Percentiles rank a stretch among this genome's conserved stretches.
Conservation (phyloP, 83 land plant genomes). For the Thuja plicata region DNA sequence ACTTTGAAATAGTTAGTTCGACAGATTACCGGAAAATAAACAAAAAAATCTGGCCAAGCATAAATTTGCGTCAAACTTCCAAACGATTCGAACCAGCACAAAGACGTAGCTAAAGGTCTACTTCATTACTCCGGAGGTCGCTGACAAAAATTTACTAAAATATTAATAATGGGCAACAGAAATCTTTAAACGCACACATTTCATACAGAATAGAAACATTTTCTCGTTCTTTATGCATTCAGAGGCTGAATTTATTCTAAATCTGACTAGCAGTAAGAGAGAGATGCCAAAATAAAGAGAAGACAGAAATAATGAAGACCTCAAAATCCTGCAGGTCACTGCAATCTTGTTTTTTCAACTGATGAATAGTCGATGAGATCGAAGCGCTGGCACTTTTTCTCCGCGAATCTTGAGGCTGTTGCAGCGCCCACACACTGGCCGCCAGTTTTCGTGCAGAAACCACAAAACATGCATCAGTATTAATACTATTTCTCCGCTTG, state of each 20-base stretch:
- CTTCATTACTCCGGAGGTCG: neutral
- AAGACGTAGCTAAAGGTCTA: neutral
- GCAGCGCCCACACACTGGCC: neutral
- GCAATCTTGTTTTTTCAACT: neutral
- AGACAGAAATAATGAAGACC: neutral
- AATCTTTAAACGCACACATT: neutral
- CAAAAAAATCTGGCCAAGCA: neutral
- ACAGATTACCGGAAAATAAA: too few relatives aligned
- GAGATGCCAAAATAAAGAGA: neutral
- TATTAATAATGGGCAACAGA: neutral
- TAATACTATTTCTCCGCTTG: neutral
- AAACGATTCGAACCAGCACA: neutral
- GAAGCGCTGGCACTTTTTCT: neutral
- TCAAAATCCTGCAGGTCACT: neutral
- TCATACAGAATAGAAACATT: neutral
- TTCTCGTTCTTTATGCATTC: neutral
- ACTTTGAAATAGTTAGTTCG: neutral
- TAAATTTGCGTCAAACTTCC: neutral
- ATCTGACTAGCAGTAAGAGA: neutral
- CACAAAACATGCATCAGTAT: neutral
- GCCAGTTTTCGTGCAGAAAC: slow-evolving; percentile 6
- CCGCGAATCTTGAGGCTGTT: neutral
- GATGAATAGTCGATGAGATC: neutral
- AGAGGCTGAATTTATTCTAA: neutral
- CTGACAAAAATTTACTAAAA: neutral